Evolutionary conservation across 495 filamentous ascomycete species (phyloP).

Genomic region (Penicillium canariense): DNA sequence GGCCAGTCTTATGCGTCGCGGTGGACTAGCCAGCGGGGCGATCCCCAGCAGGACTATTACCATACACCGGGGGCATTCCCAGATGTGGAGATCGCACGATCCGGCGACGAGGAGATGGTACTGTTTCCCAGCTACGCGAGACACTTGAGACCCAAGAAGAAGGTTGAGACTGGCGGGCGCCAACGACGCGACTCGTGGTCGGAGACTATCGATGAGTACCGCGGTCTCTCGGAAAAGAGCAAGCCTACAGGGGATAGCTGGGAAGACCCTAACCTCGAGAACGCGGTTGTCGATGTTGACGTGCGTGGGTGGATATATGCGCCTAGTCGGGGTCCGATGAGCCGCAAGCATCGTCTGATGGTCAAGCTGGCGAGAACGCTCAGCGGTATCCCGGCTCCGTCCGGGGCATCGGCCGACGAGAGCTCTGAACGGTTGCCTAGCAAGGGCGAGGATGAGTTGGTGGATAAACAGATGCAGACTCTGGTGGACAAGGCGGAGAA

Average conservation of each 20-base stretch:
- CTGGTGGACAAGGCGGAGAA: constrained; percentile 68
- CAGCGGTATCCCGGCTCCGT: constrained; percentile 75
- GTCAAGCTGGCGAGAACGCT: constrained; percentile 79
- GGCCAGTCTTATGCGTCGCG: constrained; percentile 73
- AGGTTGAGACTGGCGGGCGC: constrained; percentile 12
- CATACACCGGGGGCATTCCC: constrained; percentile 77
- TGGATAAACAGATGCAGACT: constrained; percentile 67
- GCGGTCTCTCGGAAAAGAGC: constrained; percentile 24
- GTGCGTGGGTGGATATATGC: constrained; percentile 92
- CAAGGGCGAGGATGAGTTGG: constrained; percentile 55
- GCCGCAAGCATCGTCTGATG: constrained; percentile 78
- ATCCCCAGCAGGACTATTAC: constrained; percentile 52
- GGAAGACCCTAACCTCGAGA: constrained; percentile 68
- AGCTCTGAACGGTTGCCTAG: constrained; percentile 21
- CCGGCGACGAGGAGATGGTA: constrained; percentile 87
- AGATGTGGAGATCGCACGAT: constrained; percentile 72
- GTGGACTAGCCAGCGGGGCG: constrained; percentile 51
- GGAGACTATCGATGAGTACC: constrained; percentile 40
- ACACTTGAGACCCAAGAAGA: constrained; percentile 46
- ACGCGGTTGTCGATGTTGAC: constrained; percentile 82
- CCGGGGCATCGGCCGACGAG: constrained; percentile 30
- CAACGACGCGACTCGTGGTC: constrained; percentile 31
- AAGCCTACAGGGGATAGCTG: constrained; percentile 53
- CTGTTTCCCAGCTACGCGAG: constrained; percentile 90
- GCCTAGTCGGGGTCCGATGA: constrained; percentile 83